Percentiles rank a stretch among this genome's conserved stretches.
Conservation (phyloP, 1,284 basidiomycete genomes). For the Trametes pubescens region DNA sequence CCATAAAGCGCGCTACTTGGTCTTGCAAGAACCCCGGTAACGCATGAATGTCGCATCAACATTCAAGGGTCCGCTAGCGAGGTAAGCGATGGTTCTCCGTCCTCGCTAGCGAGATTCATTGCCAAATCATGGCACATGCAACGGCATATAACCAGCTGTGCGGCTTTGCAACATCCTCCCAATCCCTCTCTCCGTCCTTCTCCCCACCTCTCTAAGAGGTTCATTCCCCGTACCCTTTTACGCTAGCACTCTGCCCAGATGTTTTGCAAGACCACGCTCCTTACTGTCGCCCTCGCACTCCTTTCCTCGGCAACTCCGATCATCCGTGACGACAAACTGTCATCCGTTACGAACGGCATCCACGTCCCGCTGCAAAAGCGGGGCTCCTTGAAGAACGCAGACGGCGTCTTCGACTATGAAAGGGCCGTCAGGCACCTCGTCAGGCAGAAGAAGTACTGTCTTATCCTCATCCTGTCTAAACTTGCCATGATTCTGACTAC, state of each 20-base stretch:
- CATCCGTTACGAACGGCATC: slow-evolving; percentile 21
- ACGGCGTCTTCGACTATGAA: slow-evolving; percentile 37
- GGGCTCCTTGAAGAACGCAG: slow-evolving; percentile 32
- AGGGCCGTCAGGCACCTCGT: slow-evolving; percentile 29
- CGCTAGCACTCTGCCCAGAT: slow-evolving; percentile 14
- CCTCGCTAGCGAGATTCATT: slow-evolving; percentile 6
- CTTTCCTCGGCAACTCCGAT: slow-evolving; percentile 32
- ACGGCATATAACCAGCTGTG: not conserved
- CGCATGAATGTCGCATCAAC: slow-evolving; percentile 4
- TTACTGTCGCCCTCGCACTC: slow-evolving; percentile 36
- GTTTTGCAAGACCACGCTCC: slow-evolving; percentile 38
- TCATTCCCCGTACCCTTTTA: not conserved
- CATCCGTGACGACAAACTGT: slow-evolving; percentile 9
- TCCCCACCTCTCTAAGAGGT: not conserved
- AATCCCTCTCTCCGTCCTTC: not conserved
- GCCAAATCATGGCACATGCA: not conserved
- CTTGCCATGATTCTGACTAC: too few species aligned
- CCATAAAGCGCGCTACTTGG: too few species aligned
- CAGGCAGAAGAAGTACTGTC: slow-evolving; percentile 30
- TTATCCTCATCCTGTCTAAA: not conserved
- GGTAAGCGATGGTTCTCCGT: not conserved
- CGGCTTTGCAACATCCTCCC: not conserved
- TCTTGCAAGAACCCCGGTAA: not conserved
- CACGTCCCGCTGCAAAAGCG: slow-evolving; percentile 35
- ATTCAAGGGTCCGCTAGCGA: slow-evolving; percentile 8